Conservation (phyloP, 2,329 filamentous ascomycete genomes). For the Microdochium trichocladiopsis region DNA sequence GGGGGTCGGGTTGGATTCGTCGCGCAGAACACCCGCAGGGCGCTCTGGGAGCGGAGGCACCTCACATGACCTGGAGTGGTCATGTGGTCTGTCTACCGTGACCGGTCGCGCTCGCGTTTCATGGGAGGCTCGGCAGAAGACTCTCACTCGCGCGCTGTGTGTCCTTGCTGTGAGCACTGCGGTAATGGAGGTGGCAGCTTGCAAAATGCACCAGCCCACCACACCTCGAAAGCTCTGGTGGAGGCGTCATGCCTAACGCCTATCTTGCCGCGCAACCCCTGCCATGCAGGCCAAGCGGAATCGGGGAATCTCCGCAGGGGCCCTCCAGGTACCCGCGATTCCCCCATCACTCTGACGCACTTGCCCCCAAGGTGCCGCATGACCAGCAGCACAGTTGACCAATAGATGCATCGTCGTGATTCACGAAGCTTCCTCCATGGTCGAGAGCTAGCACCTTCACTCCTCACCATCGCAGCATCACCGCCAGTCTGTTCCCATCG, state of each 20-base stretch:
- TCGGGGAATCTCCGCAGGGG: not conserved
- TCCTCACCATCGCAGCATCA: not conserved
- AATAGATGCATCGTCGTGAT: not conserved
- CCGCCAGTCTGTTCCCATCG: too few species aligned
- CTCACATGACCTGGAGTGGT: conserved; percentile 20
- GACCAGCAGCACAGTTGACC: not conserved
- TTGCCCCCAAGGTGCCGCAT: not conserved
- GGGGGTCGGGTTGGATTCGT: not conserved
- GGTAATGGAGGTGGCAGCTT: too few species aligned
- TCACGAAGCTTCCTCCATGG: not conserved
- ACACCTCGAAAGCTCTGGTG: not conserved
- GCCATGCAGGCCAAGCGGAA: not conserved
- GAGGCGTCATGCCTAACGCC: not conserved
- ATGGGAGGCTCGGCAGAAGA: not conserved
- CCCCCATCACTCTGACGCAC: not conserved
- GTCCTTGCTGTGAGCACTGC: too few species aligned
- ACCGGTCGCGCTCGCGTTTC: not conserved
- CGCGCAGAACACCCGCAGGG: conserved; percentile 15
- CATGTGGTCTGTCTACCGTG: conserved; percentile 17
- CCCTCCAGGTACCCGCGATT: not conserved
- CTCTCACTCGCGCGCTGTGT: too few species aligned
- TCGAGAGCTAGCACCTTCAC: too few species aligned
- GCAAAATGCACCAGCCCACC: not conserved
- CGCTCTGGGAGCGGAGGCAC: conserved; percentile 16
- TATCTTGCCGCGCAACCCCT: not conserved